A percentile compares a stretch with the other conserved stretches of the same genome.
Conservation (phyloP, 768 basidiomycete species). For the Leccinum olivaceopallidum region DNA sequence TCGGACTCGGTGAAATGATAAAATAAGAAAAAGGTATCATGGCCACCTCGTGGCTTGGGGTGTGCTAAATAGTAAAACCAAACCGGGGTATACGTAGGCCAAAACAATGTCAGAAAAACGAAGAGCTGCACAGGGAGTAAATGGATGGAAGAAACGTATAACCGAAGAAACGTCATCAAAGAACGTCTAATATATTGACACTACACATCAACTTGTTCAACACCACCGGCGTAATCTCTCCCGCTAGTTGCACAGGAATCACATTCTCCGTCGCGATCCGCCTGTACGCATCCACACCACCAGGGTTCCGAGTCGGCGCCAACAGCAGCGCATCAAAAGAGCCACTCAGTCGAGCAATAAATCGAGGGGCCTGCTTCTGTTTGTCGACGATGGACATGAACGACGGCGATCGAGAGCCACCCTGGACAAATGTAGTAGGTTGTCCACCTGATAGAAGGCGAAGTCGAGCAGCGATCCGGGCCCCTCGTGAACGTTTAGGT, state of each 20-base stretch:
- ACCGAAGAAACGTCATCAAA: not conserved
- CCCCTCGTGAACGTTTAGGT: not conserved
- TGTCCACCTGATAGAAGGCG: slow-evolving; percentile 5
- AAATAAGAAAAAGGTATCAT: too few relatives aligned
- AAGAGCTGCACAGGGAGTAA: too few relatives aligned
- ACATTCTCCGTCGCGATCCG: slow-evolving; percentile 14
- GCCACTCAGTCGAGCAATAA: not conserved
- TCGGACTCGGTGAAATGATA: too few relatives aligned
- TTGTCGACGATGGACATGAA: not conserved
- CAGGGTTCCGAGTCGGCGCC: not conserved
- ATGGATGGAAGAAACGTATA: too few relatives aligned
- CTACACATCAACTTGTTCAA: not conserved
- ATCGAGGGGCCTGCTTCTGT: not conserved
- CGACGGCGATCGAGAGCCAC: not conserved
- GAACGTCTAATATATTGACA: not conserved
- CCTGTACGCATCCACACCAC: slow-evolving; percentile 3
- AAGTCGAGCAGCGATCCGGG: not conserved
- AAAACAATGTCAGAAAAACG: too few relatives aligned
- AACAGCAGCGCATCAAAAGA: not conserved
- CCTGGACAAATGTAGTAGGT: not conserved
- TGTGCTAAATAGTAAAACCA: too few relatives aligned
- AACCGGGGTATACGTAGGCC: too few relatives aligned
- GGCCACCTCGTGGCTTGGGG: too few relatives aligned
- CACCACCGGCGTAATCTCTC: not conserved
- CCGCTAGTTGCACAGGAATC: slow-evolving; percentile 8